These are phyloP conservation scores for Lolium rigidum DNA, from an alignment of 176 grass and related monocot species.

Conservation along the genomic window DNA sequence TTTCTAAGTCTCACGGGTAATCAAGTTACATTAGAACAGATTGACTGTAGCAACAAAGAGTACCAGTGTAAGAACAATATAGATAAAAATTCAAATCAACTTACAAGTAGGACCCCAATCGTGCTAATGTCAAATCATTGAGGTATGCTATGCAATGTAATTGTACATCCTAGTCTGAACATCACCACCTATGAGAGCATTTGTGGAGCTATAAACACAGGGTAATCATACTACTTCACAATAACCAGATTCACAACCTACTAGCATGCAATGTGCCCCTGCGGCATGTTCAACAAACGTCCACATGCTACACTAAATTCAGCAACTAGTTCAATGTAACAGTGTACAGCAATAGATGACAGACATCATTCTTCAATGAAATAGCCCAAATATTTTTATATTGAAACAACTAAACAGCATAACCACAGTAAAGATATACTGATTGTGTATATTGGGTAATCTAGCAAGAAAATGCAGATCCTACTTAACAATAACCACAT, in stretches of 20 bases:
- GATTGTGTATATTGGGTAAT: too few species aligned
- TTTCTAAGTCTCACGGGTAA: not conserved
- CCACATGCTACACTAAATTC: not conserved
- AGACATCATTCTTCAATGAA: not conserved
- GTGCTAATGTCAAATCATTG: not conserved
- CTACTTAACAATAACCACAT: not conserved
- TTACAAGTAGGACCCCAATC: not conserved
- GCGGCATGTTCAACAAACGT: not conserved
- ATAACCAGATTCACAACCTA: slow-evolving; percentile 15
- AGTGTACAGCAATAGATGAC: not conserved
- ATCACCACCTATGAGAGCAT: not conserved
- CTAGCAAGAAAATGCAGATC: not conserved
- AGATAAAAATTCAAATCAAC: not conserved
- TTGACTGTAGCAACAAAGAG: not conserved
- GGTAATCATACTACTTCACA: not conserved
- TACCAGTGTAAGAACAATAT: not conserved
- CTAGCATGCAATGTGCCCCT: not conserved
- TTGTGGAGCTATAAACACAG: not conserved
- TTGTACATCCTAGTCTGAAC: not conserved
- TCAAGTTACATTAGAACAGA: not conserved
- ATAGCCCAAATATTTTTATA: not conserved
- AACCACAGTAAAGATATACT: too few species aligned
- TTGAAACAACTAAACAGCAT: not conserved
- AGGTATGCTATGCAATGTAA: not conserved
- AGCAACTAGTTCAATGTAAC: slow-evolving; percentile 34